Evolutionary conservation across 2,329 filamentous ascomycete species (phyloP).

Genomic region (Pestalotiopsis sp.): DNA sequence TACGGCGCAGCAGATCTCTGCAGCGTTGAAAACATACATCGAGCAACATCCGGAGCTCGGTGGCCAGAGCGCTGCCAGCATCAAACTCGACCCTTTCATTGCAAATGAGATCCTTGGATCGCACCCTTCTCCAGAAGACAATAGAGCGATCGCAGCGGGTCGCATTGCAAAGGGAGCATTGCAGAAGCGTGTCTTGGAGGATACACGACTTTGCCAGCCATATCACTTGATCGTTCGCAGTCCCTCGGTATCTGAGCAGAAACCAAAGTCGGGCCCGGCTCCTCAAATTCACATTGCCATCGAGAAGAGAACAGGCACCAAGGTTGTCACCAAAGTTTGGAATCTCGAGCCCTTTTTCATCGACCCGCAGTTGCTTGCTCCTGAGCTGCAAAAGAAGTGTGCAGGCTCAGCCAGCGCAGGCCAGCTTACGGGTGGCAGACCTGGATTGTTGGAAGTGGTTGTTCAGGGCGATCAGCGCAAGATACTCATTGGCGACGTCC

Average conservation of each 20-base stretch:
- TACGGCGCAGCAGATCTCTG: conserved; percentile 60
- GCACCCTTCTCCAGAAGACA: conserved; percentile 35
- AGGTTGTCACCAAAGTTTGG: conserved; percentile 65
- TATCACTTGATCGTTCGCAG: conserved; percentile 9
- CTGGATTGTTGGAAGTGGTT: conserved; percentile 64
- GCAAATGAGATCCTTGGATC: conserved; percentile 63
- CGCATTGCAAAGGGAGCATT: conserved; percentile 14
- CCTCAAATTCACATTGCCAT: conserved; percentile 63
- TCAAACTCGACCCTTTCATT: conserved; percentile 64
- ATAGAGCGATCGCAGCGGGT: conserved; percentile 50
- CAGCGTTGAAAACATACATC: conserved; percentile 59
- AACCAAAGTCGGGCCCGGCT: conserved; percentile 61
- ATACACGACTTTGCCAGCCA: conserved; percentile 10
- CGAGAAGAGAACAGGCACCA: conserved; percentile 67
- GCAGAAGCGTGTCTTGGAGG: conserved; percentile 15
- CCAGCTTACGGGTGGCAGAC: conserved; percentile 61
- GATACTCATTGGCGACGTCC: conserved; percentile 55
- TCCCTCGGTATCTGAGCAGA: conserved; percentile 35
- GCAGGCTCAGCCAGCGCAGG: conserved; percentile 69
- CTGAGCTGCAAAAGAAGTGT: conserved; percentile 68
- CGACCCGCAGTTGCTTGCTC: conserved; percentile 60
- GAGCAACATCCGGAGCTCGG: conserved; percentile 59
- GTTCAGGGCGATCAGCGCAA: conserved; percentile 69
- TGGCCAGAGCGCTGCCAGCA: conserved; percentile 60
- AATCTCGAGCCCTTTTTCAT: conserved; percentile 66